These are phyloP conservation scores for Euphorbia lathyris DNA, from an alignment of 345 rosid species.

Conservation along the genomic window DNA sequence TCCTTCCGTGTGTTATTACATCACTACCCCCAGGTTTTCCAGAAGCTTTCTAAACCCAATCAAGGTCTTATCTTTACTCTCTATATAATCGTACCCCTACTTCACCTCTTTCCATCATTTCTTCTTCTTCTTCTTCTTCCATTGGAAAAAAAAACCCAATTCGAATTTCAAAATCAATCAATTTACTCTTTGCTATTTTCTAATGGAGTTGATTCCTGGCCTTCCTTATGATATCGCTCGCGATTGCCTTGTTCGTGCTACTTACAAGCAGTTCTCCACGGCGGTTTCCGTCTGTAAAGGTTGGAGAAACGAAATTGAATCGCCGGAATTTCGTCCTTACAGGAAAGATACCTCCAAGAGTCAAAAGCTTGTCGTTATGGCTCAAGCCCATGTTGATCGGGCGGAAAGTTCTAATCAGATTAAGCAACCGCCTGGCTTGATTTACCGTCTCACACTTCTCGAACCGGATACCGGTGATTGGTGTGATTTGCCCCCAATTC, in stretches of 20 bases:
- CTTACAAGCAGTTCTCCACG: conserved; percentile 36
- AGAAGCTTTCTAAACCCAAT: background rate
- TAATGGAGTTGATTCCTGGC: conserved; percentile 60
- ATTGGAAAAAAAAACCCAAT: background rate
- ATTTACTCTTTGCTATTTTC: background rate
- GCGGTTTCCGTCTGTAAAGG: conserved; percentile 48
- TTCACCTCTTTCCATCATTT: background rate
- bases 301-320: conserved; percentile 57
- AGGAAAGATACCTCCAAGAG: conserved; percentile 31
- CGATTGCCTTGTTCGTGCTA: conserved; percentile 52
- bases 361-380: conserved; percentile 51
- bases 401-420: conserved; percentile 9
- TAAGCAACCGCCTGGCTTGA: conserved; percentile 32
- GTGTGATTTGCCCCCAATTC: conserved; percentile 53
- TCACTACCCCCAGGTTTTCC: background rate
- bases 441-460: conserved; percentile 39
- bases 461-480: conserved; percentile 55
- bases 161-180: background rate
- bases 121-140: background rate
- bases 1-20: background rate
- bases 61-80: background rate
- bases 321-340: conserved; percentile 36
- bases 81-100: background rate
- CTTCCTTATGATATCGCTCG: conserved; percentile 62
- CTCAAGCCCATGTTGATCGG: conserved; percentile 50